phyloP scores from a whole-genome alignment of 1,284 basidiomycete genomes.

The Tranzscheliella williamsii region DNA sequence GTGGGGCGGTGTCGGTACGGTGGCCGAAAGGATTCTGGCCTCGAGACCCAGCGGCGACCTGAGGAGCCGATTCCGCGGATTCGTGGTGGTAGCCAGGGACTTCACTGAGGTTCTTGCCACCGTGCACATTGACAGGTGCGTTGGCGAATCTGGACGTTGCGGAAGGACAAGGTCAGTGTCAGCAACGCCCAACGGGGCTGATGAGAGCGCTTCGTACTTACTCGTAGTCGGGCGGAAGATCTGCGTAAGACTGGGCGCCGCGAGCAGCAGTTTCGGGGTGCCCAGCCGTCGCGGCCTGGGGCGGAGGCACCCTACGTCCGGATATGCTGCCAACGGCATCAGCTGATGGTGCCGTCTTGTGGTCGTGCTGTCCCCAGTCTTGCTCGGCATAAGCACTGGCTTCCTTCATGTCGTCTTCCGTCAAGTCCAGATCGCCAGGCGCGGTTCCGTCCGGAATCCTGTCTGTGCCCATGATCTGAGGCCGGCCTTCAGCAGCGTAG shows the following conservation, averaged over 20 bases:
- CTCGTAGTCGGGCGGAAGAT: slow-evolving; percentile 41
- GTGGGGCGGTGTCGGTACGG: slow-evolving; percentile 5
- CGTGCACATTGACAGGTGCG: slow-evolving; percentile 16
- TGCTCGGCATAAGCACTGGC: slow-evolving; percentile 25
- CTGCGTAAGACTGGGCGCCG: slow-evolving; percentile 6
- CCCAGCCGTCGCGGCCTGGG: background rate
- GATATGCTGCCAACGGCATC: slow-evolving; percentile 14
- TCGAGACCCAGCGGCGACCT: too few relatives aligned
- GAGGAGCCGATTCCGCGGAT: too few relatives aligned
- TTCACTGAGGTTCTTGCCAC: slow-evolving; percentile 19
- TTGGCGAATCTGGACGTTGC: slow-evolving; percentile 11
- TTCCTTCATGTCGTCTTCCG: slow-evolving; percentile 39
- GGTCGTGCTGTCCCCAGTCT: slow-evolving; percentile 6
- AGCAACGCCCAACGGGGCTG: too few relatives aligned
- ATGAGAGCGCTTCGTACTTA: background rate
- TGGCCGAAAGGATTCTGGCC: slow-evolving; percentile 19
- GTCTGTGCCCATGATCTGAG: slow-evolving; percentile 47
- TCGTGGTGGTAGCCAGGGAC: too few relatives aligned
- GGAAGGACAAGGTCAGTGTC: background rate
- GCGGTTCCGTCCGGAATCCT: slow-evolving; percentile 41
- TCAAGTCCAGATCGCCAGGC: slow-evolving; percentile 47
- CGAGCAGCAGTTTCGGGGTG: background rate
- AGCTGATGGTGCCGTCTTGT: background rate
- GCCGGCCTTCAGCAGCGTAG: slow-evolving; percentile 51
- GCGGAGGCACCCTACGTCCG: slow-evolving; percentile 5